Evolutionary conservation across 768 basidiomycete species (phyloP).

Genomic region (Auriculariales sp.): DNA sequence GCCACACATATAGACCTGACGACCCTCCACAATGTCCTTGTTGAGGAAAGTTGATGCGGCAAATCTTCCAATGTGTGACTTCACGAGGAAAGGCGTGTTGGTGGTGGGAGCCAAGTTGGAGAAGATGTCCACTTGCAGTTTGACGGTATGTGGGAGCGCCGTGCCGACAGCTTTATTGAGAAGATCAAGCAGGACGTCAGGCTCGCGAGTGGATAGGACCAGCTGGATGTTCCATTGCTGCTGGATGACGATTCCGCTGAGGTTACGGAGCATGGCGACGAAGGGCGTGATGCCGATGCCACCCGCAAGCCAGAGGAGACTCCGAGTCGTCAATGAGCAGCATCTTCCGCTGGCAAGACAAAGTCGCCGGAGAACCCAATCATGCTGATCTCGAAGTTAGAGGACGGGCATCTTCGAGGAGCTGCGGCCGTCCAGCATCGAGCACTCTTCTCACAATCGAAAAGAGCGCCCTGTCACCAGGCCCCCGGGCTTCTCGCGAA

Average conservation of each 20-base stretch:
- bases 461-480: slow-evolving; percentile 41
- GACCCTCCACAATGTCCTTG: too few relatives aligned
- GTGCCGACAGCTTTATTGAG: too few relatives aligned
- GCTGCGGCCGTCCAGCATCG: slow-evolving; percentile 22
- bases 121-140: too few relatives aligned
- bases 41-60: too few relatives aligned
- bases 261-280: slow-evolving; percentile 31
- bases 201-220: slow-evolving; percentile 37
- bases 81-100: too few relatives aligned
- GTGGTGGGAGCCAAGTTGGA: too few relatives aligned
- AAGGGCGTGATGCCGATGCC: slow-evolving; percentile 56
- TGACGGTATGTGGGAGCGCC: too few relatives aligned
- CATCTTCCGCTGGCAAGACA: slow-evolving; percentile 15
- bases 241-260: slow-evolving; percentile 5
- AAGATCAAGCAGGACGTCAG: slow-evolving; percentile 32
- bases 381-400: slow-evolving; percentile 29
- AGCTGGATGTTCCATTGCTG: slow-evolving; percentile 30
- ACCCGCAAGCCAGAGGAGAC: slow-evolving; percentile 44
- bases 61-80: too few relatives aligned
- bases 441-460: slow-evolving; percentile 30
- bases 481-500: slow-evolving; percentile 39
- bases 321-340: slow-evolving; percentile 4
- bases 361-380: slow-evolving; percentile 43
- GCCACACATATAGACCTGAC: too few relatives aligned
- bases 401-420: slow-evolving; percentile 23